These are phyloP conservation scores for Castanospermum australe DNA, from an alignment of 306 rosid species.

Conservation along the genomic window DNA sequence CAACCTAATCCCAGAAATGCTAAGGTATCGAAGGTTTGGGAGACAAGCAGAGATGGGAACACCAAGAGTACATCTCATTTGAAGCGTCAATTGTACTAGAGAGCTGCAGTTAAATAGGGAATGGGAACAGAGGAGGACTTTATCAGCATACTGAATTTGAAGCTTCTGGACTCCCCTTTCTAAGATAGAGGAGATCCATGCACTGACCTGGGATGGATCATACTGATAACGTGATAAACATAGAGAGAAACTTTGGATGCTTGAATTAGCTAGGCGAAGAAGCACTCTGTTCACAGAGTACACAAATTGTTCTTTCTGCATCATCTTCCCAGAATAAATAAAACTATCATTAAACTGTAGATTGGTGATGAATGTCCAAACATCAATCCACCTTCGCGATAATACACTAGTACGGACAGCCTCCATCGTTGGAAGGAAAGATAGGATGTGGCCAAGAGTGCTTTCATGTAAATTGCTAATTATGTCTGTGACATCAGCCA, in stretches of 20 bases:
- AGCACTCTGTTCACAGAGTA: slow-evolving; percentile 23
- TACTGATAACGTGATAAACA: slow-evolving; percentile 13
- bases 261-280: slow-evolving; percentile 23
- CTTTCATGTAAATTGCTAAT: slow-evolving; percentile 28
- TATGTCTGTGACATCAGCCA: not conserved
- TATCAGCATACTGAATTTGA: slow-evolving; percentile 35
- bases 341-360: slow-evolving; percentile 14
- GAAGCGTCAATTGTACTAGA: slow-evolving; percentile 37
- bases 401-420: slow-evolving; percentile 19
- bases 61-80: slow-evolving; percentile 32
- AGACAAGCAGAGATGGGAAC: slow-evolving; percentile 31
- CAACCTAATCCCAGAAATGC: slow-evolving; percentile 30
- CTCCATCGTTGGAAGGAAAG: slow-evolving; percentile 28
- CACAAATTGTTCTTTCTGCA: slow-evolving; percentile 28
- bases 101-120: slow-evolving; percentile 37
- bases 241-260: slow-evolving; percentile 32
- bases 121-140: slow-evolving; percentile 8
- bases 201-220: slow-evolving; percentile 22
- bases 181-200: slow-evolving; percentile 37
- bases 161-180: slow-evolving; percentile 16
- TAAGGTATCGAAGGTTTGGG: slow-evolving; percentile 38
- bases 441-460: slow-evolving; percentile 22
- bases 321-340: slow-evolving; percentile 11
- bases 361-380: slow-evolving; percentile 21
- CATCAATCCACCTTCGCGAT: slow-evolving; percentile 26